These are phyloP conservation scores for Asterionellopsis glacialis DNA, from an alignment of 108 stramenopile genomes.

Conservation along the genomic window DNA sequence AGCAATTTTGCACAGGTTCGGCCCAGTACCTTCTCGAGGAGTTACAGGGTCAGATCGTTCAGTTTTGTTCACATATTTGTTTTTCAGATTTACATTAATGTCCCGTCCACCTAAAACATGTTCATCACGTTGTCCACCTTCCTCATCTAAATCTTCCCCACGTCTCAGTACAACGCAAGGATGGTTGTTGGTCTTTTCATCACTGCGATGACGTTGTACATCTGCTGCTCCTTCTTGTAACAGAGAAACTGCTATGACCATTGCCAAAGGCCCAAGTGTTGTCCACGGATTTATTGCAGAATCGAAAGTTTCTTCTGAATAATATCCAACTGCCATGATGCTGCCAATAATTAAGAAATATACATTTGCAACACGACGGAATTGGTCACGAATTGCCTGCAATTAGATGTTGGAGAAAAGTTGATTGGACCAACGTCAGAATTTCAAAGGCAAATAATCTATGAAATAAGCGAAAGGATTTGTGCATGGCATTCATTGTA, in stretches of 20 bases:
- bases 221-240: constrained; percentile 91
- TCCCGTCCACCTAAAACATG: constrained; percentile 38
- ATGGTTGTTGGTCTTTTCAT: constrained; percentile 76
- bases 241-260: constrained; percentile 86
- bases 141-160: constrained; percentile 43
- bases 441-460: too few relatives aligned
- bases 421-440: too few relatives aligned
- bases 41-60: background rate
- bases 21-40: background rate
- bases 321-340: constrained; percentile 91
- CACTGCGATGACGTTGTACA: constrained; percentile 76
- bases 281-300: constrained; percentile 91
- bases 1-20: constrained; percentile 31
- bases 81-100: constrained; percentile 39
- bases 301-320: constrained; percentile 63
- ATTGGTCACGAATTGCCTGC: constrained; percentile 75
- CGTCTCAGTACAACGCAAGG: constrained; percentile 56
- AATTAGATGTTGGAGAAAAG: too few relatives aligned
- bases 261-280: constrained; percentile 86
- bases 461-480: too few relatives aligned
- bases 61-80: background rate
- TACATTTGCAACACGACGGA: constrained; percentile 89
- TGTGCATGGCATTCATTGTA: too few relatives aligned
- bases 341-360: constrained; percentile 93
- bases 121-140: constrained; percentile 35